Evolutionary conservation across 331 rosid genomes (phyloP).

Genomic region (Telfairia occidentalis): DNA sequence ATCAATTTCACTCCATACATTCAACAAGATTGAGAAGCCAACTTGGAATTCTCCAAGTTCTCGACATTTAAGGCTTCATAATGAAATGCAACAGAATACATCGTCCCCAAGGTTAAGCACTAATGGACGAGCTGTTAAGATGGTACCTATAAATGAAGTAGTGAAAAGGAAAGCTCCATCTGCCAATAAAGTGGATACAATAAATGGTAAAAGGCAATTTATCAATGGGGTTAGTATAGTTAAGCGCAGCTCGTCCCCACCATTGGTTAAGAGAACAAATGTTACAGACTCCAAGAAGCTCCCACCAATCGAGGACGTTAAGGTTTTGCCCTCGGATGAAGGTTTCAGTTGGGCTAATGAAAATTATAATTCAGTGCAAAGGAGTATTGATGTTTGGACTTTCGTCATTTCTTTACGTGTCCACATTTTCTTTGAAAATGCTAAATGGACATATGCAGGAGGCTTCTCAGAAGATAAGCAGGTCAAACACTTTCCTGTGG

Average conservation of each 20-base stretch:
- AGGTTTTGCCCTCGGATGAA: conserved; percentile 76
- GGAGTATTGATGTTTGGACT: conserved; percentile 87
- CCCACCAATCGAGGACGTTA: conserved; percentile 54
- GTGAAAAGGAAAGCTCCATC: conserved; percentile 30
- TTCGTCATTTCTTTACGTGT: conserved; percentile 72
- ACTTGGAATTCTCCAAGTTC: conserved; percentile 13
- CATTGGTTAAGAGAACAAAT: conserved; percentile 28
- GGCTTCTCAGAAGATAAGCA: conserved; percentile 80
- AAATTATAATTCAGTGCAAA: conserved; percentile 70
- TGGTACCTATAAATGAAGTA: conserved; percentile 65
- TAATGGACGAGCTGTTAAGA: conserved; percentile 63
- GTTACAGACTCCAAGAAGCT: conserved; percentile 29
- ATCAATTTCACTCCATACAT: conserved; percentile 35
- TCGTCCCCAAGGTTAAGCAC: conserved; percentile 33
- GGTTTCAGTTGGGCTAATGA: conserved; percentile 92
- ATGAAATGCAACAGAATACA: conserved; percentile 44
- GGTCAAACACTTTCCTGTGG: conserved; percentile 32
- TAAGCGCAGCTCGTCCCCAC: conserved; percentile 22
- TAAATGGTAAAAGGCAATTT: conserved; percentile 48
- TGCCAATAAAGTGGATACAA: conserved; percentile 21
- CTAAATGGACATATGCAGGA: conserved; percentile 81
- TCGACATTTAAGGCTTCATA: conserved; percentile 21
- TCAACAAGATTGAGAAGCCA: conserved; percentile 22
- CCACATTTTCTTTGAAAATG: conserved; percentile 75
- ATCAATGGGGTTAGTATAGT: conserved; percentile 47